Evolutionary conservation across 2,329 filamentous ascomycete genomes (phyloP).

Genomic region (Alternaria novae-zelandiae): DNA sequence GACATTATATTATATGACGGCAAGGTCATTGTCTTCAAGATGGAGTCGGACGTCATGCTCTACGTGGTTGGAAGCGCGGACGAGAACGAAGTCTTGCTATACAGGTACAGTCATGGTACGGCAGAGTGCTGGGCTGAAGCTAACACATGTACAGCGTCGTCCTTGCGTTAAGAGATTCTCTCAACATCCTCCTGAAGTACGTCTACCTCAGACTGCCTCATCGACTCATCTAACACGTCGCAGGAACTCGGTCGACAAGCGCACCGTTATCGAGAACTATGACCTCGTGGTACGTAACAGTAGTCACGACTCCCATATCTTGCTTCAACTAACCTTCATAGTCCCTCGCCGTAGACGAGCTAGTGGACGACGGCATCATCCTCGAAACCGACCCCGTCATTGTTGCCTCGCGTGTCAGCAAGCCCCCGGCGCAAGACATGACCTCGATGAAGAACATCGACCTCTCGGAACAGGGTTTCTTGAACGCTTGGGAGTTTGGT

Average conservation of each 20-base stretch:
- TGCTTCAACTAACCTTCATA: constrained; percentile 74
- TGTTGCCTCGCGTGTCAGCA: constrained; percentile 89
- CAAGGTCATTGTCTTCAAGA: constrained; percentile 95
- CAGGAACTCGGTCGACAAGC: constrained; percentile 95
- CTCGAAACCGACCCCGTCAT: constrained; percentile 96
- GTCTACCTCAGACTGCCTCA: constrained; percentile 32
- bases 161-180: constrained; percentile 84
- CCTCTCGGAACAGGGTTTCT: constrained; percentile 91
- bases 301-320: not conserved
- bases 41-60: constrained; percentile 94
- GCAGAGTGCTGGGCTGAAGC: not conserved
- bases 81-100: constrained; percentile 96
- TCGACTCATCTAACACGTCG: constrained; percentile 5
- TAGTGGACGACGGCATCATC: constrained; percentile 75
- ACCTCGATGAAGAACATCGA: constrained; percentile 90
- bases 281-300: constrained; percentile 70
- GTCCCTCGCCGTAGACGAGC: constrained; percentile 88
- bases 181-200: constrained; percentile 92
- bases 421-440: constrained; percentile 87
- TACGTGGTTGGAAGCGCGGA: constrained; percentile 89
- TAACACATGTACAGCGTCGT: constrained; percentile 68
- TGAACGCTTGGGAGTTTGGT: constrained; percentile 92
- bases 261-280: constrained; percentile 98
- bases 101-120: constrained; percentile 59
- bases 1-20: constrained; percentile 99